Conservation (phyloP, 306 rosid genomes). For the Echinosophora koreensis region DNA sequence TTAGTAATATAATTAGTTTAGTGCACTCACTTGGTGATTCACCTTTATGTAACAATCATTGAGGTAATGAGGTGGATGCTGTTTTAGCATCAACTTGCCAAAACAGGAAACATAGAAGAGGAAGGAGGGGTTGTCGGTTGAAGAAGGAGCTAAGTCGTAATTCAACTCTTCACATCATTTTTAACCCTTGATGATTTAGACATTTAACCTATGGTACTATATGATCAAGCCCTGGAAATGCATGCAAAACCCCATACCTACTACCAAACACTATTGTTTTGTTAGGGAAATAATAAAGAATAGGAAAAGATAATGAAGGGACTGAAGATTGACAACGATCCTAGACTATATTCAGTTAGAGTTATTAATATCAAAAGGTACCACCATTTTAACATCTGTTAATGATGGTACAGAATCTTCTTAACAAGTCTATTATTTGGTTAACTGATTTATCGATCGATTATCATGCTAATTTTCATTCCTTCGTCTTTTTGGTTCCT, state of each 20-base stretch:
- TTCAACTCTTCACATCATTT: conserved; percentile 37
- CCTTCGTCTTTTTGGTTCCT: conserved; percentile 10
- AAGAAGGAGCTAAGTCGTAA: not conserved
- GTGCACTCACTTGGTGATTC: not conserved
- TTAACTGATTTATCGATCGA: too few species aligned
- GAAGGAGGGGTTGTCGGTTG: not conserved
- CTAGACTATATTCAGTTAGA: not conserved
- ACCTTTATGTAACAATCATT: too few species aligned
- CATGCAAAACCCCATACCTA: not conserved
- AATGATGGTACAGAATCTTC: too few species aligned
- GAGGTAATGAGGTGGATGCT: not conserved
- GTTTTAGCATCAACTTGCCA: conserved; percentile 26
- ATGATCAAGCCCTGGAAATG: not conserved
- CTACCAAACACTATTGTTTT: conserved; percentile 9
- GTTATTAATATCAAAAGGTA: not conserved
- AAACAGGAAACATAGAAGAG: not conserved
- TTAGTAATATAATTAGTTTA: too few species aligned
- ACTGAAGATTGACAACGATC: not conserved
- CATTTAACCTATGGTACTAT: not conserved
- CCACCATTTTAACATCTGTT: too few species aligned
- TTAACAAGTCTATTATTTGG: too few species aligned
- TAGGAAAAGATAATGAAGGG: not conserved
- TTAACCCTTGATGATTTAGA: conserved; percentile 24
- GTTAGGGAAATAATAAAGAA: not conserved
- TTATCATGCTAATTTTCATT: not conserved